Base-by-base conservation (phyloP, 1,284 basidiomycete genomes). In the Tilletia caries region DNA sequence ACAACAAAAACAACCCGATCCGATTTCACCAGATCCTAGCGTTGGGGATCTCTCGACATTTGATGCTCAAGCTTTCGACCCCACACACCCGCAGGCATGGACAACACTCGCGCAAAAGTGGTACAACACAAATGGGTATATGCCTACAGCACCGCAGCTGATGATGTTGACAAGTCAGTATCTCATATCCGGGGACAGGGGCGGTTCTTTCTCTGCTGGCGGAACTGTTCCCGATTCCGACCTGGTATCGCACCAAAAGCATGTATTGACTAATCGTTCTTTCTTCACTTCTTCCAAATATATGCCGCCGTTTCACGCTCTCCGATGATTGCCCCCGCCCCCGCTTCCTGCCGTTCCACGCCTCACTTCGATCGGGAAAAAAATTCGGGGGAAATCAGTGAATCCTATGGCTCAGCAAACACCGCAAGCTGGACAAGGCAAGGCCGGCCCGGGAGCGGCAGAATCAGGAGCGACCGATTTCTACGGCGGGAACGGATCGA, bases 121-220 rank as follows among this genome's bases (percentile, higher is more conserved):
- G 41, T 29, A n/a, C 41, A 65, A 65, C 64, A n/a, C 64, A 43
- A 23, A 65, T 29, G 64, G 64, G 23, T 62, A 62, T 29, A 62
- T 62, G 58, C 58, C 58, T 6, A 5, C 58, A 34, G 58, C 58
- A 23, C 58, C 58, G 13, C 27, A 62, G 32, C 32, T 62, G 32
- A 62, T 62, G 58, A 62, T 62, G 58, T 33, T 29, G 58, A 62
- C 32, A 5, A 62, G 58, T 62, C 58, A 62, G 58, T 62, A 62
- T 62, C 0, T 1, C 33, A 3, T 33, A 12, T 18, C 18, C 4
- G 23, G 1, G 5, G 58, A 34, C 58, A 29, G 3, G 54, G 54
- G 20, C 25, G 54, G 25, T 5, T 20, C 12, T 25, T 20, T 18
- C n/a, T n/a, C n/a, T n/a, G n/a, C n/a, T n/a, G n/a, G n/a, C 48